A percentile compares a stretch with the other conserved stretches of the same genome.
Conservation (phyloP, 768 basidiomycete genomes). For the Russula lepida region DNA sequence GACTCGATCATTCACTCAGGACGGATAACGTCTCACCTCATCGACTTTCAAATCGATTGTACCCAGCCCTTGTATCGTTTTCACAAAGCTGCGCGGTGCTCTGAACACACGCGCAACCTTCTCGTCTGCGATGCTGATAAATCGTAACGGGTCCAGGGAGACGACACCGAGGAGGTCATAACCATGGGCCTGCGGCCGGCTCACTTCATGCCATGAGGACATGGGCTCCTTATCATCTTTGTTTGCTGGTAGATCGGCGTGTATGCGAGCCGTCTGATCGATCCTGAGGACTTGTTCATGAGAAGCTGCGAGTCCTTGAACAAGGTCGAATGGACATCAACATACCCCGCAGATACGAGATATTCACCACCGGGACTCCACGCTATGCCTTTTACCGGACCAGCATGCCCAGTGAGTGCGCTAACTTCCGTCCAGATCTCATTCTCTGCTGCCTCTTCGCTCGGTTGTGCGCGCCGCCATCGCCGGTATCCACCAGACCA, state of each 20-base stretch:
- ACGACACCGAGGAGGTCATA: constrained; percentile 81
- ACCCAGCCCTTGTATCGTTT: constrained; percentile 44
- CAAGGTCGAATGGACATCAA: neutral
- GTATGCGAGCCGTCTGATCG: constrained; percentile 90
- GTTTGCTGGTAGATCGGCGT: constrained; percentile 44
- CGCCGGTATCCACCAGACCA: constrained; percentile 94
- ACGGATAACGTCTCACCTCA: constrained; percentile 35
- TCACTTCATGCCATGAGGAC: constrained; percentile 73
- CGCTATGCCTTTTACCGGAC: constrained; percentile 65
- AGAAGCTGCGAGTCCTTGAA: neutral
- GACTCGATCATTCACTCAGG: neutral
- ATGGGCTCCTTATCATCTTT: constrained; percentile 10
- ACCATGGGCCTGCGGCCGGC: constrained; percentile 92
- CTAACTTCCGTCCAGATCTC: constrained; percentile 66
- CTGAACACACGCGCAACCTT: constrained; percentile 93
- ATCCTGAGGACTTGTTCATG: constrained; percentile 37
- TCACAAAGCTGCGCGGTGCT: constrained; percentile 75
- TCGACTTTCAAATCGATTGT: constrained; percentile 41
- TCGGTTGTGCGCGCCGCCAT: constrained; percentile 48
- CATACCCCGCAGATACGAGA: constrained; percentile 76
- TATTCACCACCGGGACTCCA: constrained; percentile 90
- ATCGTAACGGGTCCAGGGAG: constrained; percentile 67
- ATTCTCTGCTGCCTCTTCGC: constrained; percentile 15
- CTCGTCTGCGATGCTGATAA: constrained; percentile 91
- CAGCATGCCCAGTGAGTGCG: constrained; percentile 83